Conservation (phyloP, 2,329 filamentous ascomycete genomes). For the Penicillium occitanis region DNA sequence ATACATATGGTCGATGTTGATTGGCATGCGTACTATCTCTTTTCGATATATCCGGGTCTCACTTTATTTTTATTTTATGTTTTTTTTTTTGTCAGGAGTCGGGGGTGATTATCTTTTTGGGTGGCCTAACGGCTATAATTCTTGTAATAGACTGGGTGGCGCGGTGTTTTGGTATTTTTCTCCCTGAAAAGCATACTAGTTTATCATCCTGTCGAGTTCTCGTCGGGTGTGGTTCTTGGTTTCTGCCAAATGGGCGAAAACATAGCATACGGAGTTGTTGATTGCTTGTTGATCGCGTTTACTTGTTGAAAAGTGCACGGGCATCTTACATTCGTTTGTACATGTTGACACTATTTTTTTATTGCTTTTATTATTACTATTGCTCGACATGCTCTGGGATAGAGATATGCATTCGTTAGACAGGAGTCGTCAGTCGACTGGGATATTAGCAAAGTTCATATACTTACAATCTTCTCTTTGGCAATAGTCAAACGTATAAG, state of each 20-base stretch:
- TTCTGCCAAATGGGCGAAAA: neutral
- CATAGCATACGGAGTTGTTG: constrained; percentile 19
- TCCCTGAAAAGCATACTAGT: neutral
- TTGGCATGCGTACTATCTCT: neutral
- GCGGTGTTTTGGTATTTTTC: constrained; percentile 16
- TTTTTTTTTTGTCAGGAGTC: constrained; percentile 12
- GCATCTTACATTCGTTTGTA: constrained; percentile 19
- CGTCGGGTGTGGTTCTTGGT: neutral
- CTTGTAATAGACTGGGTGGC: constrained; percentile 20
- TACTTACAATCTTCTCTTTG: neutral
- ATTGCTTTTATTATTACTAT: neutral
- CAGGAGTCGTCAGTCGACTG: neutral
- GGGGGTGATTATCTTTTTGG: neutral
- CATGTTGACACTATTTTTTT: constrained; percentile 13
- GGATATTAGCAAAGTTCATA: neutral
- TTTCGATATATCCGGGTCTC: neutral
- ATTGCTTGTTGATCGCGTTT: constrained; percentile 3
- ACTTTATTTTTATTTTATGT: neutral
- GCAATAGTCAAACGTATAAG: too few species aligned
- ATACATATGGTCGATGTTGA: neutral
- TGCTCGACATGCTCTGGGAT: neutral
- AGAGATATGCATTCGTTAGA: constrained; percentile 11
- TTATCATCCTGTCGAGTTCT: neutral
- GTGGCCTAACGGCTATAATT: constrained; percentile 1
- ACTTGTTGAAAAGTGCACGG: neutral